These are phyloP conservation scores for Collybia sp. DNA, from an alignment of 768 basidiomycete species.

Conservation along the genomic window DNA sequence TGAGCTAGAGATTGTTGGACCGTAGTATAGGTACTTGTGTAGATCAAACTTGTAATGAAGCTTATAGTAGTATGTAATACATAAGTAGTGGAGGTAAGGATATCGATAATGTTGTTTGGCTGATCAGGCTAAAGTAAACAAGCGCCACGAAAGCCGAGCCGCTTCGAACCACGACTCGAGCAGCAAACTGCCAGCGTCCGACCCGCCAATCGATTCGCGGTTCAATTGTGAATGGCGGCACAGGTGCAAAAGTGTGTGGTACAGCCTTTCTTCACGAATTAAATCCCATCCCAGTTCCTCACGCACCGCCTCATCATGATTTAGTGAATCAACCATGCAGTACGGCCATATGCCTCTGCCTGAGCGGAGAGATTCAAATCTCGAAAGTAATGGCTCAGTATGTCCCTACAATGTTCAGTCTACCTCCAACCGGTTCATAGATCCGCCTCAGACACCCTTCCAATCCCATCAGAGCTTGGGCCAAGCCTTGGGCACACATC, in stretches of 20 bases:
- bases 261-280: constrained; percentile 17
- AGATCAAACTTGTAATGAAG: constrained; percentile 10
- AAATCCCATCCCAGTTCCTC: background rate
- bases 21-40: constrained; percentile 14
- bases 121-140: constrained; percentile 18
- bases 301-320: constrained; percentile 12
- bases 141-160: constrained; percentile 22
- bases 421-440: constrained; percentile 22
- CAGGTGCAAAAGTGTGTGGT: constrained; percentile 33
- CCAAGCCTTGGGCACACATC: constrained; percentile 54
- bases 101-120: constrained; percentile 11
- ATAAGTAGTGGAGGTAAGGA: constrained; percentile 1
- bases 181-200: constrained; percentile 1
- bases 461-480: constrained; percentile 56
- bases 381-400: constrained; percentile 59
- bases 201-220: constrained; percentile 15
- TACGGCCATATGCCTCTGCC: constrained; percentile 52
- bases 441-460: constrained; percentile 39
- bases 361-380: constrained; percentile 49
- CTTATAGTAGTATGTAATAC: constrained; percentile 7
- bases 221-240: constrained; percentile 33
- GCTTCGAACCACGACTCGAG: constrained; percentile 17
- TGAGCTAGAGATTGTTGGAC: constrained; percentile 21
- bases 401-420: constrained; percentile 25
- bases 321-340: constrained; percentile 56